A percentile compares a stretch with the other conserved stretches of the same genome.
Evolutionary conservation across 2,329 filamentous ascomycete species (phyloP).

Genomic region (Aspergillus hiratsukae): DNA sequence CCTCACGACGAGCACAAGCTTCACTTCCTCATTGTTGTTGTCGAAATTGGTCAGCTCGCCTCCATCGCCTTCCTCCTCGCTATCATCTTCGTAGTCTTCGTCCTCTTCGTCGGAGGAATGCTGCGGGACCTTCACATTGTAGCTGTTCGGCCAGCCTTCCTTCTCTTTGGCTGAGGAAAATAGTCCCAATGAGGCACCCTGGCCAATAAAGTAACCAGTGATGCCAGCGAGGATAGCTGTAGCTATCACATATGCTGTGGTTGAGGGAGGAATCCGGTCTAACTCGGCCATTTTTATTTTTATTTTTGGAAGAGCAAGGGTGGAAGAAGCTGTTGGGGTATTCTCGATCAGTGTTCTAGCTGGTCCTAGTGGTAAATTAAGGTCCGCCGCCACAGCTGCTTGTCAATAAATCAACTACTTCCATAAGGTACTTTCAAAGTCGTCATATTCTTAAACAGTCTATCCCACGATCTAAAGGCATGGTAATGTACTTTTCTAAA

Average conservation of each 20-base stretch:
- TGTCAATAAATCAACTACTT: not conserved
- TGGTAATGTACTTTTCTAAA: not conserved
- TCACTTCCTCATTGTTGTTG: conserved; percentile 74
- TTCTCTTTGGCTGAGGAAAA: conserved; percentile 50
- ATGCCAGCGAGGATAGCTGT: conserved; percentile 71
- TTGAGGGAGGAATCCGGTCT: conserved; percentile 47
- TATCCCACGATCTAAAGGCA: not conserved
- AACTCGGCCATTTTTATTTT: conserved; percentile 31
- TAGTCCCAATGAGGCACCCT: conserved; percentile 65
- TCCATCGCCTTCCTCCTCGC: conserved; percentile 60
- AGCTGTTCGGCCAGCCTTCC: conserved; percentile 53
- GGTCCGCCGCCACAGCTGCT: not conserved
- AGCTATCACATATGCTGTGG: conserved; percentile 60
- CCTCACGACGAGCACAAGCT: conserved; percentile 85
- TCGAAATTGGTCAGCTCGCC: conserved; percentile 46
- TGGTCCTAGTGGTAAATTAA: not conserved
- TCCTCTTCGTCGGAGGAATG: conserved; percentile 40
- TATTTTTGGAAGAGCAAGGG: conserved; percentile 4
- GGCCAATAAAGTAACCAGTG: conserved; percentile 68
- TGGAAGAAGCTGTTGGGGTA: not conserved
- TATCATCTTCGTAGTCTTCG: conserved; percentile 59
- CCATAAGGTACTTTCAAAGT: not conserved
- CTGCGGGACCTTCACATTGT: conserved; percentile 44
- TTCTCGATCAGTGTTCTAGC: not conserved
- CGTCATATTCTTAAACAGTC: too few relatives aligned